Evolutionary conservation across 495 filamentous ascomycete species (phyloP).

Genomic region (Penicillium salamii): DNA sequence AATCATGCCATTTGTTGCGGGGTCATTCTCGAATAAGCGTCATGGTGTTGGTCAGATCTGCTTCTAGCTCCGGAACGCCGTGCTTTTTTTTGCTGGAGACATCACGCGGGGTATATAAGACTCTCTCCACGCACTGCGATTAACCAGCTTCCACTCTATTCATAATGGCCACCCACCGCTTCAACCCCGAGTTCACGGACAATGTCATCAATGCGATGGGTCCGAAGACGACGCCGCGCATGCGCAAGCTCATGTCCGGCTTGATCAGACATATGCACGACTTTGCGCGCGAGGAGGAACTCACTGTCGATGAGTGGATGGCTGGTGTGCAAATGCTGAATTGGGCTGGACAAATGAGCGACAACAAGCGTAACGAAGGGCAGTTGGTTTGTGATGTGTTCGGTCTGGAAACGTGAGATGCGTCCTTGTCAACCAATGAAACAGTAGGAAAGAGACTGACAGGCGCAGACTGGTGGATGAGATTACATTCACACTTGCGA

Average conservation of each 20-base stretch:
- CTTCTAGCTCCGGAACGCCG: background rate
- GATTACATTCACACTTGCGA: constrained; percentile 65
- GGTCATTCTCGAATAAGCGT: constrained; percentile 24
- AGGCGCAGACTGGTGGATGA: constrained; percentile 61
- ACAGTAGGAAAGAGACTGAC: too few relatives aligned
- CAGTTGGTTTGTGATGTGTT: constrained; percentile 70
- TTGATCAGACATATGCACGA: constrained; percentile 47
- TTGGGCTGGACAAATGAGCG: constrained; percentile 68
- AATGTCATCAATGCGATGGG: constrained; percentile 69
- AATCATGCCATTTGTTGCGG: constrained; percentile 24
- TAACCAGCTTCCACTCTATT: background rate
- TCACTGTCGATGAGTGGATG: constrained; percentile 49
- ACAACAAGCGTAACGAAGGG: constrained; percentile 69
- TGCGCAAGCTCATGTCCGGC: constrained; percentile 40
- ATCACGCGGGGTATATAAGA: constrained; percentile 7
- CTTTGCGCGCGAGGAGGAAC: constrained; percentile 48
- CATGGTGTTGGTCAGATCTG: constrained; percentile 18
- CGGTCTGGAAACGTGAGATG: constrained; percentile 61
- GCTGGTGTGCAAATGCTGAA: constrained; percentile 58
- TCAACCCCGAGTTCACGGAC: constrained; percentile 64
- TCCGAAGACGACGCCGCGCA: constrained; percentile 58
- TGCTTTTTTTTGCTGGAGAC: too few relatives aligned
- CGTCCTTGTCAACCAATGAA: too few relatives aligned
- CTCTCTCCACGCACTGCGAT: background rate
- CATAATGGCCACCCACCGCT: constrained; percentile 38